These are phyloP conservation scores for Corylus americana DNA, from an alignment of 306 rosid genomes.

Conservation along the genomic window DNA sequence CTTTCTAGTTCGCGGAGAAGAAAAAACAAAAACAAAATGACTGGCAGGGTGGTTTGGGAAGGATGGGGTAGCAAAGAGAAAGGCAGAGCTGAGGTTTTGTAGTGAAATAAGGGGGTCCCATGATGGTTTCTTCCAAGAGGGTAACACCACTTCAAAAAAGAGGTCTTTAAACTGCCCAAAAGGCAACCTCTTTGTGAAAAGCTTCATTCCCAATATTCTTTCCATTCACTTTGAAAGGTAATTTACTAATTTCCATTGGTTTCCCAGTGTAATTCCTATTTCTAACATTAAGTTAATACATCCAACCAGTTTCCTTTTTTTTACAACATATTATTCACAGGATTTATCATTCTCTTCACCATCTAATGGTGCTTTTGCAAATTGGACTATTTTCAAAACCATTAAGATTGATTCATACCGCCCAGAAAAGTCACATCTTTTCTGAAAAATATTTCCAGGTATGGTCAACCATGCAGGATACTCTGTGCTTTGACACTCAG, in stretches of 20 bases:
- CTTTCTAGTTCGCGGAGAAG: slow-evolving; percentile 6
- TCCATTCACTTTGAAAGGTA: neutral
- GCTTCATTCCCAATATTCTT: neutral
- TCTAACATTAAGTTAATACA: neutral
- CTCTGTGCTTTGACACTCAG: no score
- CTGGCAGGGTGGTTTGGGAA: neutral
- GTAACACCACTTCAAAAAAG: neutral
- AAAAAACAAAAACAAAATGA: neutral
- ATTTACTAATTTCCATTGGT: neutral
- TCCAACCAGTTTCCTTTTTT: neutral
- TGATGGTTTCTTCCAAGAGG: neutral
- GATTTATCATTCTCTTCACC: neutral
- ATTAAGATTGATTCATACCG: no score
- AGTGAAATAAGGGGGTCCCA: neutral
- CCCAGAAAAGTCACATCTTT: no score
- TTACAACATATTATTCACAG: neutral
- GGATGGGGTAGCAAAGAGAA: neutral
- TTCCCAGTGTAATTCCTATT: neutral
- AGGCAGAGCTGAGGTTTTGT: neutral
- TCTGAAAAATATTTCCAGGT: no score
- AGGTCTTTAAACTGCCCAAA: neutral
- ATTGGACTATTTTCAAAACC: neutral
- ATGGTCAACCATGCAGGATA: no score
- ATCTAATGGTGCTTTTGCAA: neutral
- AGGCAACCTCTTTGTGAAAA: neutral